A percentile compares a stretch with the other conserved stretches of the same genome.
Conservation (phyloP, 345 rosid genomes). For the Brassica cretica region DNA sequence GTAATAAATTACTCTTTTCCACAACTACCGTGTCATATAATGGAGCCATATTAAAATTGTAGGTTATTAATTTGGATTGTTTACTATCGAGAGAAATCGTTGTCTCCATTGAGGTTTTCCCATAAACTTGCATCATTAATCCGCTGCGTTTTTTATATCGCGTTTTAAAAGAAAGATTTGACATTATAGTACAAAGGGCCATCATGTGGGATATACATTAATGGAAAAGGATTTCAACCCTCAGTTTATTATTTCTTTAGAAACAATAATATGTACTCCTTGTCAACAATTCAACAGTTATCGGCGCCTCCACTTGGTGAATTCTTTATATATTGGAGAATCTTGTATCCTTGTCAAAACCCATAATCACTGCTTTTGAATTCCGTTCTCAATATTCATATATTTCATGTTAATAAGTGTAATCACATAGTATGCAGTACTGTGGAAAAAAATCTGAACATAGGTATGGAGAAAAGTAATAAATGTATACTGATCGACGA, state of each 20-base stretch:
- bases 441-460: background rate
- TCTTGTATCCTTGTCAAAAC: slow-evolving; percentile 32
- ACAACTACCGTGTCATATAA: background rate
- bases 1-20: too few species aligned
- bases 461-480: background rate
- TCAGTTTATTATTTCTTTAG: slow-evolving; percentile 25
- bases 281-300: too few species aligned
- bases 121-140: background rate
- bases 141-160: background rate
- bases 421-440: background rate
- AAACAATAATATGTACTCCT: background rate
- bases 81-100: too few species aligned
- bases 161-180: background rate
- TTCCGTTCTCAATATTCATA: background rate
- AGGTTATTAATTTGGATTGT: background rate
- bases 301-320: slow-evolving; percentile 25
- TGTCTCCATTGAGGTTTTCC: too few species aligned
- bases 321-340: slow-evolving; percentile 28
- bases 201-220: slow-evolving; percentile 26
- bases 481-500: background rate
- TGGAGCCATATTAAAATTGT: background rate
- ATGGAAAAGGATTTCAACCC: slow-evolving; percentile 25
- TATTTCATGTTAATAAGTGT: background rate
- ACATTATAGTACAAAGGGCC: slow-evolving; percentile 7
- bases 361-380: slow-evolving; percentile 22